phyloP scores from a whole-genome alignment of 495 filamentous ascomycete species.

The Glonium stellatum region DNA sequence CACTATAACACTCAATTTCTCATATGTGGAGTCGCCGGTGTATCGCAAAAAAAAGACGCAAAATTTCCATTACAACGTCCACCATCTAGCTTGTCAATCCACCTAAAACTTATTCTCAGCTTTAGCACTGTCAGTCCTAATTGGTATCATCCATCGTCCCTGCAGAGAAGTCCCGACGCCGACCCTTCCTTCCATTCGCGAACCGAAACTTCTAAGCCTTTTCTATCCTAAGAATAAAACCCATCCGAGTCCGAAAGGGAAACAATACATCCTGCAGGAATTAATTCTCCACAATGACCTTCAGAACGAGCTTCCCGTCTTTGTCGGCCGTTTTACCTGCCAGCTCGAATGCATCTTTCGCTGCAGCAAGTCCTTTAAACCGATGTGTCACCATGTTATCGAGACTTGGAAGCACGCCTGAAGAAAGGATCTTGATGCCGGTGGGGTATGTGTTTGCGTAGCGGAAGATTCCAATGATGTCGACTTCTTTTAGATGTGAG shows the following conservation, averaged over 20 bases:
- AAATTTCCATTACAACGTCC: neutral
- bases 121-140: neutral
- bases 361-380: conserved; percentile 27
- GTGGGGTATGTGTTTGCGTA: conserved; percentile 32
- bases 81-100: neutral
- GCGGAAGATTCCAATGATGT: conserved; percentile 33
- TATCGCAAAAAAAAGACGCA: neutral
- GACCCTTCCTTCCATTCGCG: neutral
- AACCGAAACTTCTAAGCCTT: neutral
- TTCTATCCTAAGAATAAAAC: neutral
- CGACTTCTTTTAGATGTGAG: conserved; percentile 30
- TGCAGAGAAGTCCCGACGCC: neutral
- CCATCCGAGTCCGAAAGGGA: neutral
- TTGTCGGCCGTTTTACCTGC: conserved; percentile 31
- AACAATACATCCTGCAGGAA: neutral
- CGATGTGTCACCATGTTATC: conserved; percentile 33
- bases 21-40: too few relatives aligned
- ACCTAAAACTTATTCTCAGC: neutral
- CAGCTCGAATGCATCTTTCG: conserved; percentile 31
- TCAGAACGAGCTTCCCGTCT: conserved; percentile 31
- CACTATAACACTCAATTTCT: too few relatives aligned
- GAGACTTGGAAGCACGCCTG: conserved; percentile 26
- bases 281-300: conserved; percentile 29
- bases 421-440: conserved; percentile 32
- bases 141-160: neutral